Evolutionary conservation across 306 rosid genomes (phyloP), one percentile per base, ranked within the genome.

Genomic region (Quercus dentata): DNA sequence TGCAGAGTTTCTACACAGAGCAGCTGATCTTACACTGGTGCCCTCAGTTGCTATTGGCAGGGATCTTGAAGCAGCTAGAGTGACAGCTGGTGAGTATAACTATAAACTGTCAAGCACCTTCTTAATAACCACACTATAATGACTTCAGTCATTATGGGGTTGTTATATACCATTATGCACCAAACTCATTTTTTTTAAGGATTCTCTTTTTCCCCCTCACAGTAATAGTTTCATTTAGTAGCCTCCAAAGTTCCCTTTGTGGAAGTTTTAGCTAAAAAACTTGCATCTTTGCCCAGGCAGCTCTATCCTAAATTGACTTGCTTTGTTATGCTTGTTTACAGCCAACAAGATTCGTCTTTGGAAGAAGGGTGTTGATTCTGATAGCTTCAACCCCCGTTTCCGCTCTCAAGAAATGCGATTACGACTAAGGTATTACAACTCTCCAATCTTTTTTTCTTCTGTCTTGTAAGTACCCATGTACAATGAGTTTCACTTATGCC

Each of bases 351-450:
- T 96, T 71, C 97, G 97, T 30, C 92, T 93, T 74, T 96, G 99
- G 99, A 96, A 85, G 78, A 96, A 96, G 86, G 99, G 99, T 83
- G 99, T 96, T 51, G 99, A 96, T 84, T 96, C 94, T 67, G 93
- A 82, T 59, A 93, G 94, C 85, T 96, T 96, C 85, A 86, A 96
- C 82, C 99, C 99, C 23, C 87, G 81, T 76, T 96, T 81, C 62
- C 84, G 89, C 49, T 93, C 92, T 1, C 89, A 91, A 57, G 97
- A 91, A 83, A 96, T 96, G 99, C 89, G 99, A 69, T 52, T 87
- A 54, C 90, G 92, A 81, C 79, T 96, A 72, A 91, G 93, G 99
- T 93, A 56, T 55, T 80, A 69, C 82, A 35, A 10, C n/a, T 18
- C 17, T 74, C 59, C 67, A 27, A 51, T 63, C 75, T 59, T 17